Base-by-base conservation (phyloP, 2,329 filamentous ascomycete genomes). In the Amylocarpus encephaloides region DNA sequence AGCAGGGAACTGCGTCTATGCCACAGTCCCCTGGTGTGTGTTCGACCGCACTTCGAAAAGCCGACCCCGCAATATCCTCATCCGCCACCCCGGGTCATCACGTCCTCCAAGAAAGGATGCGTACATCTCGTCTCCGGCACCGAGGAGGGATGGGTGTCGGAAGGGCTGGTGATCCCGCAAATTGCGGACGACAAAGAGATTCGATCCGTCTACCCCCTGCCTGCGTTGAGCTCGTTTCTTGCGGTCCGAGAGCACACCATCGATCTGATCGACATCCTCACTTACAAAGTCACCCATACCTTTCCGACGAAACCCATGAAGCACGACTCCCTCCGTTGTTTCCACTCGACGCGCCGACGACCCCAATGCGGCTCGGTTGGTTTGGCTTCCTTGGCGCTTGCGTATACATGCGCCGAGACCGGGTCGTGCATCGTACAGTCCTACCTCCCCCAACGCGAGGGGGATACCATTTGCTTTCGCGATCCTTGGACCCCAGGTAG, bases 401-500 rank as follows among this genome's bases (percentile, higher is more conserved):
- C 77, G 11, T 88, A 88, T 61, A 74, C 75, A 2, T 76, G 78
- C 51, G 69, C 72, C 3, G 77, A 80, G 16, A 79, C 77, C 0
- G 75, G 78, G 10, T 76, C 83, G 43, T 80, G 83, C 50, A 72
- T 87, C 16, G 70, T 88, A 54, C 81, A 86, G 47, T 83, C 76
- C 0, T 86, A 83, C 59, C 69, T 74, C 0, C 75, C 80, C 0
- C 67, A 73, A 9, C 68, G 73, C 29, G 76, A 79, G 10, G 73
- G 67, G 33, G 77, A 73, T 60, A 73, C 70, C 46, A 79, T 88
- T 10, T 82, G 77, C 62, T 76, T 83, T 46, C 73, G 74, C 40
- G 71, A 74, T 51, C 69, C 70, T 1, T 62, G 60, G 2, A 68
- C 66, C 0, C 66, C 69, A 1, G 67, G 67, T 0, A 68, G 64